These are phyloP conservation scores for Cucurbitaria berberidis DNA, from an alignment of 2,329 filamentous ascomycete genomes.

Conservation along the genomic window DNA sequence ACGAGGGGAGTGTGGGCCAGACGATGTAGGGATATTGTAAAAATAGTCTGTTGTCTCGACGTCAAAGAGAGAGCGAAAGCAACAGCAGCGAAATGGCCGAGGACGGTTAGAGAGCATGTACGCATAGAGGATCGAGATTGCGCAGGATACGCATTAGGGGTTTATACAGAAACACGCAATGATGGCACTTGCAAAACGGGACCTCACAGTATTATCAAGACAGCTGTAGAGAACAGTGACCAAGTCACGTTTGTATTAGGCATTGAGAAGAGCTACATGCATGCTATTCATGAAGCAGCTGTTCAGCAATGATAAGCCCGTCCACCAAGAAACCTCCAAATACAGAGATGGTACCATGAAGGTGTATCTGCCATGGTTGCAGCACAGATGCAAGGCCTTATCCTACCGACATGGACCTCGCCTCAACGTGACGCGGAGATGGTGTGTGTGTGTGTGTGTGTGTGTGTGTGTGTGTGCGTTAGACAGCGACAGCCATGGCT, in stretches of 20 bases:
- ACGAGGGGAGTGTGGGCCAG: too few species aligned
- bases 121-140: too few species aligned
- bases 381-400: conserved; percentile 12
- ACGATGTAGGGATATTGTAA: too few species aligned
- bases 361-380: neutral
- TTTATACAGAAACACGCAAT: too few species aligned
- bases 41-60: too few species aligned
- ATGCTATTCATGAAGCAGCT: conserved; percentile 1
- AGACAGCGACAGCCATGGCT: conserved; percentile 28
- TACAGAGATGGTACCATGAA: neutral
- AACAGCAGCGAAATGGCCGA: too few species aligned
- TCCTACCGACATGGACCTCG: conserved; percentile 10
- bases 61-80: too few species aligned
- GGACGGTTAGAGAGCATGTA: too few species aligned
- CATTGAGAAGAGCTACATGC: neutral
- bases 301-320: neutral
- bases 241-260: neutral
- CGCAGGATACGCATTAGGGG: too few species aligned
- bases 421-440: conserved; percentile 4
- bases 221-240: neutral
- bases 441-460: neutral
- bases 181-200: neutral
- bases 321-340: neutral
- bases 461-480: too few species aligned
- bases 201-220: neutral